phyloP scores from a whole-genome alignment of 2,329 filamentous ascomycete genomes.

The Talaromyces sp. region DNA sequence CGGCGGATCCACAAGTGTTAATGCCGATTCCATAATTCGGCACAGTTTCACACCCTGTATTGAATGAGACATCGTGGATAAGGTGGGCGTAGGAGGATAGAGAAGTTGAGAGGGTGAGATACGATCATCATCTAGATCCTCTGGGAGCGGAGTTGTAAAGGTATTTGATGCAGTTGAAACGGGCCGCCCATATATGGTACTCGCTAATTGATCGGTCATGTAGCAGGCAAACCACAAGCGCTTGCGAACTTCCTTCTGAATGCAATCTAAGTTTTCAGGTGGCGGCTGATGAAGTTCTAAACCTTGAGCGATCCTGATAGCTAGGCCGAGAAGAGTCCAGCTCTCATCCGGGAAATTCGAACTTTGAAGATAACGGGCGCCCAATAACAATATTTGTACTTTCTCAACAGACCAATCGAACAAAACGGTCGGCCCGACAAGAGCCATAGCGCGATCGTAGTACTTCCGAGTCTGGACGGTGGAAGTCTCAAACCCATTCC shows the following conservation, averaged over 20 bases:
- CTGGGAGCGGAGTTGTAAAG: conserved; percentile 16
- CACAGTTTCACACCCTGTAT: conserved; percentile 17
- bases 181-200: conserved; percentile 17
- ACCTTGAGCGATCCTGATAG: conserved; percentile 18
- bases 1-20: conserved; percentile 15
- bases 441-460: conserved; percentile 18
- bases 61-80: conserved; percentile 14
- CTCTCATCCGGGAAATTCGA: conserved; percentile 19
- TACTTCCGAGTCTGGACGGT: conserved; percentile 17
- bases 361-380: conserved; percentile 18
- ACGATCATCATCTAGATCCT: conserved; percentile 18
- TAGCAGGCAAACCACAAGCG: conserved; percentile 20
- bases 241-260: conserved; percentile 18
- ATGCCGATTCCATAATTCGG: conserved; percentile 16
- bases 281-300: conserved; percentile 18
- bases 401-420: conserved; percentile 19
- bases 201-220: conserved; percentile 16
- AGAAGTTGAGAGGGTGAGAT: conserved; percentile 15
- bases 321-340: conserved; percentile 19
- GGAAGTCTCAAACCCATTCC: conserved; percentile 12
- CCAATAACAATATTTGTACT: conserved; percentile 16
- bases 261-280: conserved; percentile 11
- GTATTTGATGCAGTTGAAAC: conserved; percentile 16
- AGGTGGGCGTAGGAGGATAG: conserved; percentile 13
- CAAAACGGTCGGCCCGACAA: conserved; percentile 16